These are phyloP conservation scores for Paragyromitra xinjiangensis DNA, from an alignment of 495 filamentous ascomycete genomes.

Conservation along the genomic window DNA sequence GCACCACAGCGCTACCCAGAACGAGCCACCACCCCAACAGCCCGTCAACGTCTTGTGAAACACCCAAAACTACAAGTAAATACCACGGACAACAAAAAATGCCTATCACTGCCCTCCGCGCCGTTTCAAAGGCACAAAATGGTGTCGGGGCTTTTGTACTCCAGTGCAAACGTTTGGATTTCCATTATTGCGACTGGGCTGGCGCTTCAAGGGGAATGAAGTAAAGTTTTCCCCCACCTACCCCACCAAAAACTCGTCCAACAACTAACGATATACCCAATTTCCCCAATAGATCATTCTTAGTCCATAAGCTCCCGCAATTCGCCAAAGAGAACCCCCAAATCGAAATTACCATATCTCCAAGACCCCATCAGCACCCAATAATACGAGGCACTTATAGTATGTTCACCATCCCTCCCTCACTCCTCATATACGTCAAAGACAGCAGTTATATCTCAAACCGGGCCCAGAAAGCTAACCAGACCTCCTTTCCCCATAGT, in stretches of 20 bases:
- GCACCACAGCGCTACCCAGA: constrained; percentile 45
- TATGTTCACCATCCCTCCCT: constrained; percentile 37
- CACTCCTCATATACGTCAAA: neutral
- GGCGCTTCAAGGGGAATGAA: constrained; percentile 95
- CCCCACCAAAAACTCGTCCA: constrained; percentile 12
- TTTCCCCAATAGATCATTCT: constrained; percentile 71
- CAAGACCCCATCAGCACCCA: constrained; percentile 85
- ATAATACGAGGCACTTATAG: constrained; percentile 83
- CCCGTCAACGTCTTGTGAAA: constrained; percentile 28
- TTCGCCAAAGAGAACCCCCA: constrained; percentile 86
- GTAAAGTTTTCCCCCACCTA: constrained; percentile 65
- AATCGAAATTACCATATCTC: constrained; percentile 89
- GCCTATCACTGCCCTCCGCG: constrained; percentile 52
- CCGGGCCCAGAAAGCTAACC: neutral
- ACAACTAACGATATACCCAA: constrained; percentile 23
- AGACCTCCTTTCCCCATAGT: constrained; percentile 59
- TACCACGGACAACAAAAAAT: constrained; percentile 44
- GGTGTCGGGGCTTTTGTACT: constrained; percentile 96
- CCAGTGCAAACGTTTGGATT: constrained; percentile 93
- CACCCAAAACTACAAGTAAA: constrained; percentile 12
- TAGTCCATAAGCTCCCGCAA: constrained; percentile 73
- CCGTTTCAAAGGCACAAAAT: constrained; percentile 69
- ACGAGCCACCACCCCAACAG: constrained; percentile 37
- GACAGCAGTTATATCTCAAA: constrained; percentile 3
- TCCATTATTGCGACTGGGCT: constrained; percentile 95